Base-by-base conservation (phyloP, 1,284 basidiomycete genomes). In the Neolentinus lepideus region DNA sequence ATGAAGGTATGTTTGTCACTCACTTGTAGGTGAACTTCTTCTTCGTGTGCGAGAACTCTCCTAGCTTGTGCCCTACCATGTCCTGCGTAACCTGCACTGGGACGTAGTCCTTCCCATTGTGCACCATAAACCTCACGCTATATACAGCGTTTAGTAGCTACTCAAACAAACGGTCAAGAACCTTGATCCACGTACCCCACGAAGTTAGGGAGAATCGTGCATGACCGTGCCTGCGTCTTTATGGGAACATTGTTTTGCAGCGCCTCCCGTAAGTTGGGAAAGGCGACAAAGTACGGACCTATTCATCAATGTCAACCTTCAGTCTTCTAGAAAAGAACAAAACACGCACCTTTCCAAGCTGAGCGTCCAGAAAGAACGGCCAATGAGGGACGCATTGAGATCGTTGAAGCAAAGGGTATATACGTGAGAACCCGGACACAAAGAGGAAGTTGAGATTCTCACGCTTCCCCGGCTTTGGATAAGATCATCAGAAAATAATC, bases 11-110 rank as follows among this genome's bases (percentile, higher is more conserved):
- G 38, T 19, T 38, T 29, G 47, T 21, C 27, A 79, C 85, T 64
- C 66, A 88, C 88, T 80, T 88, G 71, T 81, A 89, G n/a, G 75
- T 78, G 67, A 90, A 90, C 55, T 79, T 78, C 68, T 88, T 89
- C 71, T 91, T 85, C 45, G 94, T 98, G 58, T 88, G 81, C 19
- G 94, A 79, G 71, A 98, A 98, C 75, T 98, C 95, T 53, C 96
- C 96, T 55, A 99, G 73, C 71, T 99, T 98, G 70, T 98, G 94
- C 0, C 96, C 96, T 1, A 99, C 93, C 95, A 98, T 98, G 69
- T 98, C 95, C 70, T 96, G 93, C 12, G 92, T 94, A 57, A 99
- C 79, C 33, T 80, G 74, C 33, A 99, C 86, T 0, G 94, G 94
- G 12, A 88, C 62, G 68, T 95, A 97, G 62, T 92, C 84, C 72